Base-by-base conservation (phyloP, 768 basidiomycete genomes). In the Russula lepida region DNA sequence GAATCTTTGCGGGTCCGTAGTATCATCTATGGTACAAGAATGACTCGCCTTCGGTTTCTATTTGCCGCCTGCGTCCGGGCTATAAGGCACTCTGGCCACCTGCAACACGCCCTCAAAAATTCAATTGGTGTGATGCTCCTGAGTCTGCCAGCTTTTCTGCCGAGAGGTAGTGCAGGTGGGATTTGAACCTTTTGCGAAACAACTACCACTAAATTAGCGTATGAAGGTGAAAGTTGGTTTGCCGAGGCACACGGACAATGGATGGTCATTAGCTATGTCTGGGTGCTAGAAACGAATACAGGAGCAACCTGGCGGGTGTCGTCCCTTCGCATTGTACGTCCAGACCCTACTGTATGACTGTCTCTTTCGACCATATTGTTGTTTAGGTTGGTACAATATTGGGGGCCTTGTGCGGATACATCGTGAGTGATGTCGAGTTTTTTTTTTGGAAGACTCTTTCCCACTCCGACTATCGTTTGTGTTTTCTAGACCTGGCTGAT, bases 231-330 rank as follows among this genome's bases (percentile, higher is more conserved):
- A 35, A 54, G 63, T 32, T 79, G 78, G 77, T 81, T 75, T 64
- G 56, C 54, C 13, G 56, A 44, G 13, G 70, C 69, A 28, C 75
- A 74, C 50, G 78, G 77, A 17, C 79, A 80, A 58, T 80, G 80
- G 80, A 77, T 79, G 75, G 69, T 77, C 9, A 76, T 79, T 61
- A 78, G 75, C 28, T 79, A 78, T 66, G 69, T 81, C 1, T 80
- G 78, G 78, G 78, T 81, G 6, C 69, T 80, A 33, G 78, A 79
- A 65, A 79, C 78, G 8, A 81, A 77, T 60, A 78, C 77, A 0
- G 80, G 79, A n/a, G 79, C 79, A 43, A 80, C 79, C 7, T 79
- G 77, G 74, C 70, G 79, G 46, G 73, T 77, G 6, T 76, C 74
- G 7, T 78, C 77, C 62, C 68, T 80, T 32, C 75, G 79, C 57